phyloP scores from a whole-genome alignment of 768 basidiomycete genomes.

The Collybia mongolica region DNA sequence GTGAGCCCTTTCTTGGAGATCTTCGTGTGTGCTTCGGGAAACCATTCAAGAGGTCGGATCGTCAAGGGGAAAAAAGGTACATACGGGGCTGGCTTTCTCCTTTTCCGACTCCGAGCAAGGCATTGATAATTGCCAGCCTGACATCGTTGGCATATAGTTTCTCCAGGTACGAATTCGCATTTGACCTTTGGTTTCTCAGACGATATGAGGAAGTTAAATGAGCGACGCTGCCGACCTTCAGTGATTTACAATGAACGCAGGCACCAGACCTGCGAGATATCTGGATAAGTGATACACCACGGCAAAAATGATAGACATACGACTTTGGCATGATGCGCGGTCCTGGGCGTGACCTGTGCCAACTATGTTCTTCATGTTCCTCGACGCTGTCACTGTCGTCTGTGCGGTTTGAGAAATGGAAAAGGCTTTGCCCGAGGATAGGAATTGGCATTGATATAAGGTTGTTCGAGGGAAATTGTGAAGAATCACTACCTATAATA shows the following conservation, averaged over 20 bases:
- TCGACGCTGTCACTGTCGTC: conserved; percentile 18
- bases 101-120: conserved; percentile 48
- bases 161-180: conserved; percentile 48
- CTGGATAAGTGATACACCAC: background rate
- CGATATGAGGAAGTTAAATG: background rate
- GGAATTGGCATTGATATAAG: conserved; percentile 5
- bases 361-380: conserved; percentile 9
- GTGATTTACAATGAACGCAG: conserved; percentile 57
- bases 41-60: background rate
- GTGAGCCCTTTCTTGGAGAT: conserved; percentile 44
- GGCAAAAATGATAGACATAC: conserved; percentile 9
- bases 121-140: conserved; percentile 46
- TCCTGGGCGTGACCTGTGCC: conserved; percentile 3
- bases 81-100: conserved; percentile 56
- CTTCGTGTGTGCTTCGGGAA: conserved; percentile 47
- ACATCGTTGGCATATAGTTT: conserved; percentile 47
- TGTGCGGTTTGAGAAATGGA: conserved; percentile 14
- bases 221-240: conserved; percentile 38
- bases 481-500: too few relatives aligned
- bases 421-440: conserved; percentile 1
- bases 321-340: conserved; percentile 15
- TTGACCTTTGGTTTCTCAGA: conserved; percentile 36
- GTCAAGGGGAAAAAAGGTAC: conserved; percentile 13
- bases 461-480: background rate
- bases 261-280: conserved; percentile 40